Evolutionary conservation across 306 rosid genomes (phyloP).

Genomic region (Arachis stenosperma): DNA sequence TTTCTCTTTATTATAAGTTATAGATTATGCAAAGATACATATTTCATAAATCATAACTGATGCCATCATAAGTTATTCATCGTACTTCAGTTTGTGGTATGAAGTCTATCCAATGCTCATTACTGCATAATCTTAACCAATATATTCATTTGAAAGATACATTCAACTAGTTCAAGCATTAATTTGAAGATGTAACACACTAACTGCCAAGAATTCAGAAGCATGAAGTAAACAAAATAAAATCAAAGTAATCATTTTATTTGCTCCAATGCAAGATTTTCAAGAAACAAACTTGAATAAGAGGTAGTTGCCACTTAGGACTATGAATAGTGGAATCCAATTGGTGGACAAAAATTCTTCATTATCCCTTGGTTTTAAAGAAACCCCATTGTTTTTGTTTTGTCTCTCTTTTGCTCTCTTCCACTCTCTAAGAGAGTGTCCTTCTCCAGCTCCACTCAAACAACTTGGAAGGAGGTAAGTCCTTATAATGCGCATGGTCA

Average conservation of each 20-base stretch:
- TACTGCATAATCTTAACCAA: neutral
- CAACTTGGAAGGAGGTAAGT: slow-evolving; percentile 80
- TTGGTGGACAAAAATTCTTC: slow-evolving; percentile 34
- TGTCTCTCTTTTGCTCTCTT: slow-evolving; percentile 15
- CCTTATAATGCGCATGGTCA: slow-evolving; percentile 62
- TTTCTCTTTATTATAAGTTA: too few relatives aligned
- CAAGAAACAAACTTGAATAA: slow-evolving; percentile 39
- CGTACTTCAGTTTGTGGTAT: neutral
- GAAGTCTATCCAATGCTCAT: neutral
- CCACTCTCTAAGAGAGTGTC: slow-evolving; percentile 40
- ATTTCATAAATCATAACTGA: neutral
- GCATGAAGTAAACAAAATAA: neutral
- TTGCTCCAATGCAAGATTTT: slow-evolving; percentile 2
- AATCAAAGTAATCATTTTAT: slow-evolving; percentile 15
- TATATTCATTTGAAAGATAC: neutral
- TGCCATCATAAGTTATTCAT: neutral
- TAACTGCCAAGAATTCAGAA: neutral
- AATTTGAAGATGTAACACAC: slow-evolving; percentile 14
- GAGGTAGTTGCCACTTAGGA: slow-evolving; percentile 43
- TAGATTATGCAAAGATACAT: too few relatives aligned
- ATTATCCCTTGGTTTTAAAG: slow-evolving; percentile 66
- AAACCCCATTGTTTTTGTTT: slow-evolving; percentile 18
- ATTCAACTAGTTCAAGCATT: slow-evolving; percentile 3
- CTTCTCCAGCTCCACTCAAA: slow-evolving; percentile 77
- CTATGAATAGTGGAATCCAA: slow-evolving; percentile 37